phyloP scores from a whole-genome alignment of 2,329 filamentous ascomycete species.

The Xylariales sp. region DNA sequence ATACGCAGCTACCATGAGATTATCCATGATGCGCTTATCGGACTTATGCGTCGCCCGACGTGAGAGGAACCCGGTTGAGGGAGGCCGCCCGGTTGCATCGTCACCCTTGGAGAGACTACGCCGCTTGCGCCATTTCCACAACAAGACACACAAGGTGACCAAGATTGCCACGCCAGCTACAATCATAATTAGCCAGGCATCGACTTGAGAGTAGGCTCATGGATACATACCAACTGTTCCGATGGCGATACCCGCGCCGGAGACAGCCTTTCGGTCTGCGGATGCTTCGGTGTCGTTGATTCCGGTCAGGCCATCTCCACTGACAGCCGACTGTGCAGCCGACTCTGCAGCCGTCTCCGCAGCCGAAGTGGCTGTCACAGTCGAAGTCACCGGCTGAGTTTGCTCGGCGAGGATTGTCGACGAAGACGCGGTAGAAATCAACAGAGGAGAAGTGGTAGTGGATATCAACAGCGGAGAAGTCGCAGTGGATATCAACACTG shows the following conservation, averaged over 20 bases:
- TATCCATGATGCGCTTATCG: slow-evolving; percentile 8
- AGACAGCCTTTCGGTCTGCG: background rate
- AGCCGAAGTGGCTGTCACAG: background rate
- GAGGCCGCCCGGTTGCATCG: background rate
- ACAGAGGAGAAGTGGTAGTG: too few relatives aligned
- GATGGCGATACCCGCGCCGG: slow-evolving; percentile 3
- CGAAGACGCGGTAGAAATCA: too few relatives aligned
- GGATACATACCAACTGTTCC: slow-evolving; percentile 5
- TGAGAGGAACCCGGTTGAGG: background rate
- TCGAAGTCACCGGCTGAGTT: too few relatives aligned
- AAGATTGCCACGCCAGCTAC: background rate
- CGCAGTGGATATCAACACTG: too few relatives aligned
- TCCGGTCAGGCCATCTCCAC: background rate
- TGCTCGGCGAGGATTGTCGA: too few relatives aligned
- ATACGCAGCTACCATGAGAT: slow-evolving; percentile 7
- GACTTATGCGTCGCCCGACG: slow-evolving; percentile 8
- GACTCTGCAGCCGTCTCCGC: background rate
- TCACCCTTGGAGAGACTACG: background rate
- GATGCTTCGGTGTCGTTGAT: background rate
- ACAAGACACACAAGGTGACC: slow-evolving; percentile 3
- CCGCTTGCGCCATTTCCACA: slow-evolving; percentile 4
- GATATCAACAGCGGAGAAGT: too few relatives aligned
- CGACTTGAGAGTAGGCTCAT: background rate
- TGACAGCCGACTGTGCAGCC: background rate
- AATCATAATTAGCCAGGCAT: background rate